These are phyloP conservation scores for Dendryphion nanum DNA, from an alignment of 2,329 filamentous ascomycete genomes.

Conservation along the genomic window DNA sequence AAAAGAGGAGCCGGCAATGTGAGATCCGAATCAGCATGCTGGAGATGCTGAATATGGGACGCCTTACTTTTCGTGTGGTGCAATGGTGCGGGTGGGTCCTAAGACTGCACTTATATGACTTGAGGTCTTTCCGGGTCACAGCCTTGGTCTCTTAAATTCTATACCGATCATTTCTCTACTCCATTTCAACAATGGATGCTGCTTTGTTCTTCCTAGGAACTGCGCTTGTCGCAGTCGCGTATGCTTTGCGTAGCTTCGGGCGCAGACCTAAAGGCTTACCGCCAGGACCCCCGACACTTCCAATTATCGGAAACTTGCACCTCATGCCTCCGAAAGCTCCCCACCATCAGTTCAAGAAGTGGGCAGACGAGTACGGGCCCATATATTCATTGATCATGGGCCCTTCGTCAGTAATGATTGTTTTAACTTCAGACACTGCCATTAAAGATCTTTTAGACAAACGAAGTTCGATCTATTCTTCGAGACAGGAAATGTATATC, in stretches of 20 bases:
- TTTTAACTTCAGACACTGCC: slow-evolving; percentile 44
- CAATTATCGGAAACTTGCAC: slow-evolving; percentile 52
- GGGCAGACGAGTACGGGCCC: slow-evolving; percentile 53
- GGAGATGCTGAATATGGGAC: too few relatives aligned
- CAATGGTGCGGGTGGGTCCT: too few relatives aligned
- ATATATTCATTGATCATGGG: slow-evolving; percentile 54
- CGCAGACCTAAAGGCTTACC: slow-evolving; percentile 39
- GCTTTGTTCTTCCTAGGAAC: too few relatives aligned
- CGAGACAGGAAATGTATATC: slow-evolving; percentile 45
- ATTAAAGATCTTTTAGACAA: slow-evolving; percentile 55
- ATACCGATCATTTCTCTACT: too few relatives aligned
- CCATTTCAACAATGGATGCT: too few relatives aligned
- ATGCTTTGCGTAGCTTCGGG: slow-evolving; percentile 10
- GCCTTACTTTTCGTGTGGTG: too few relatives aligned
- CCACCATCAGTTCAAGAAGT: slow-evolving; percentile 51
- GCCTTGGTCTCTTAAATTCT: too few relatives aligned
- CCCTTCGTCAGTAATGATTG: slow-evolving; percentile 46
- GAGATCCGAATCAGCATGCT: too few relatives aligned
- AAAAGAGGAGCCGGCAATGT: too few relatives aligned
- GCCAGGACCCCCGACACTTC: slow-evolving; percentile 51
- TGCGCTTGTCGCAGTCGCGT: not conserved
- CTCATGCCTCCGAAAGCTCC: slow-evolving; percentile 43
- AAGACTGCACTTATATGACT: too few relatives aligned
- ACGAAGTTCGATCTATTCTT: slow-evolving; percentile 50
- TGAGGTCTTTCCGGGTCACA: too few relatives aligned